Conservation (phyloP, 2,329 filamentous ascomycete genomes). For the Dactylonectria estremocensis region DNA sequence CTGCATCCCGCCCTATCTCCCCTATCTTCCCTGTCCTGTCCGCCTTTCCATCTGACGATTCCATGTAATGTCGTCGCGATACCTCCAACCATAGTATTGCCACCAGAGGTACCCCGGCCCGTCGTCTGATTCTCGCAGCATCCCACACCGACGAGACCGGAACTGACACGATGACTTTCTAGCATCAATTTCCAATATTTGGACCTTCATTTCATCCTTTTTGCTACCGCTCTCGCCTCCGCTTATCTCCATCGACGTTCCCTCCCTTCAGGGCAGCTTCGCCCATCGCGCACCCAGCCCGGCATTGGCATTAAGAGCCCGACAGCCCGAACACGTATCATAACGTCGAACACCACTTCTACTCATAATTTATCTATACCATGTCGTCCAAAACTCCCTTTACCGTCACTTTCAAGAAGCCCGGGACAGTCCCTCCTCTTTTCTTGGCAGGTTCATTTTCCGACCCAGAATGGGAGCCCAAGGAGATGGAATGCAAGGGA, state of each 20-base stretch:
- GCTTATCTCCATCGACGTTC: not conserved
- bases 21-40: not conserved
- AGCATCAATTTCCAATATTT: constrained; percentile 20
- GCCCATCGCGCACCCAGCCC: not conserved
- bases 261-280: not conserved
- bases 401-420: constrained; percentile 73
- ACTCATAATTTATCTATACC: constrained; percentile 9
- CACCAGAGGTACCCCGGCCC: constrained; percentile 36
- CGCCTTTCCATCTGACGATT: not conserved
- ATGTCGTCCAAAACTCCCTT: constrained; percentile 57
- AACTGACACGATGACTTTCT: constrained; percentile 24
- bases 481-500: constrained; percentile 74
- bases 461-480: constrained; percentile 75
- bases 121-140: constrained; percentile 42
- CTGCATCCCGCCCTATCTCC: not conserved
- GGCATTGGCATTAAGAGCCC: constrained; percentile 1
- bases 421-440: constrained; percentile 75
- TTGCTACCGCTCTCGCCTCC: not conserved
- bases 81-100: constrained; percentile 26
- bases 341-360: constrained; percentile 3
- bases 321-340: not conserved
- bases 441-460: constrained; percentile 81
- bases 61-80: constrained; percentile 27
- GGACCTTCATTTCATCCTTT: not conserved
- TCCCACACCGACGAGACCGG: constrained; percentile 29